Evolutionary conservation across 306 rosid species (phyloP).

Genomic region (Parietaria judaica): DNA sequence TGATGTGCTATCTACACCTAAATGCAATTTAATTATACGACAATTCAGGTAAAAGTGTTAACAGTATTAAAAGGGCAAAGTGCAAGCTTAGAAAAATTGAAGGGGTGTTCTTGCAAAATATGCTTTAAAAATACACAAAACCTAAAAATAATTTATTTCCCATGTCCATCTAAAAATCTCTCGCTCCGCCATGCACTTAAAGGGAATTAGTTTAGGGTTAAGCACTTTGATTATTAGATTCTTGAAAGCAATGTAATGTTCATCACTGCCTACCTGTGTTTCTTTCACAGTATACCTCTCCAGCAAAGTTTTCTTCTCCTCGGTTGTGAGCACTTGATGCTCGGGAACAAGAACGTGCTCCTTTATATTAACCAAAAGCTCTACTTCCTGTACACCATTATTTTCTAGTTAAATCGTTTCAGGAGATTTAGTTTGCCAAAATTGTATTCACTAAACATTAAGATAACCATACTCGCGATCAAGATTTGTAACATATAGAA

Average conservation of each 20-base stretch:
- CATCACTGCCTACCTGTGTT: conserved; percentile 48
- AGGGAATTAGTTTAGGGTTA: background rate
- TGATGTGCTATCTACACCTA: no score
- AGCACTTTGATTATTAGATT: background rate
- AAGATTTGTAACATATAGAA: background rate
- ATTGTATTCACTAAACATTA: background rate
- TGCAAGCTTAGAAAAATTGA: no score
- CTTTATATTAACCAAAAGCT: conserved; percentile 58
- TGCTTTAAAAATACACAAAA: no score
- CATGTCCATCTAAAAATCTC: no score
- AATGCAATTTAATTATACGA: no score
- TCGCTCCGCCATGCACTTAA: background rate
- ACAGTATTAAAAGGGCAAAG: no score
- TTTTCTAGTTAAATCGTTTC: background rate
- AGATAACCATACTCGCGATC: background rate
- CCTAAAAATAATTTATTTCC: no score
- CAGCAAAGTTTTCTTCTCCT: conserved; percentile 71
- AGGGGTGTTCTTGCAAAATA: no score
- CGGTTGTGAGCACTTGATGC: conserved; percentile 53
- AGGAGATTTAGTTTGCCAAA: background rate
- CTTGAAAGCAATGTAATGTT: background rate
- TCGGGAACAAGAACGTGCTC: conserved; percentile 66
- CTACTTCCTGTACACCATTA: conserved; percentile 49
- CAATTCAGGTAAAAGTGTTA: no score
- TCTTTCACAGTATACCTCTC: conserved; percentile 81